Evolutionary conservation across 2,329 filamentous ascomycete genomes (phyloP).

Genomic region (Hypoxylon sp.): DNA sequence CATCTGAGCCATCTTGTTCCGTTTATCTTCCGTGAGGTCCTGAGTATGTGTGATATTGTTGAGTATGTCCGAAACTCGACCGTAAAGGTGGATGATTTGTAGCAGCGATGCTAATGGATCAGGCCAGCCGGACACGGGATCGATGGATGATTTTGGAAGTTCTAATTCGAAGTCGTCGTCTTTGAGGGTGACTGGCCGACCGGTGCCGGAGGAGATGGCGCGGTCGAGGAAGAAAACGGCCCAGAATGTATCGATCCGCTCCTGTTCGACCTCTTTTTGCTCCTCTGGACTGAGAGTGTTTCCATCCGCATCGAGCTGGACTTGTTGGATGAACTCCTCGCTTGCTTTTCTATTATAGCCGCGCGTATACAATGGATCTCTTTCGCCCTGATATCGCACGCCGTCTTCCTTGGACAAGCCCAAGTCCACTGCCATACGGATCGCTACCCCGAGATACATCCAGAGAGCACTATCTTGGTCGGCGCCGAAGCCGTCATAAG

Average conservation of each 20-base stretch:
- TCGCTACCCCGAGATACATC: conserved; percentile 93
- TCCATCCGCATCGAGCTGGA: conserved; percentile 58
- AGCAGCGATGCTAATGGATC: conserved; percentile 84
- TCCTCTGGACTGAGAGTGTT: conserved; percentile 62
- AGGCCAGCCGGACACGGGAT: conserved; percentile 75
- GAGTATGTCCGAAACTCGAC: conserved; percentile 83
- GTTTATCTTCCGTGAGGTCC: conserved; percentile 80
- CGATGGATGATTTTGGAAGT: conserved; percentile 66
- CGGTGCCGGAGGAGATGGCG: conserved; percentile 88
- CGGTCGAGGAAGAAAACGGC: conserved; percentile 89
- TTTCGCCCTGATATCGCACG: conserved; percentile 70
- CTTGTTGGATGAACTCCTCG: conserved; percentile 47
- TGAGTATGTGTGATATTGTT: conserved; percentile 82
- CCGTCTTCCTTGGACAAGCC: conserved; percentile 86
- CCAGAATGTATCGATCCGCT: conserved; percentile 90
- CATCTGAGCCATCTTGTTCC: conserved; percentile 79
- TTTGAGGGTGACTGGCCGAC: conserved; percentile 83
- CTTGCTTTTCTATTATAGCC: conserved; percentile 56
- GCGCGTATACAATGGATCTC: conserved; percentile 63
- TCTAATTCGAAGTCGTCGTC: conserved; percentile 88
- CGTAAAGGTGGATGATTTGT: conserved; percentile 87
- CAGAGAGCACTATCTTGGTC: conserved; percentile 90
- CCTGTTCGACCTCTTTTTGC: conserved; percentile 78
- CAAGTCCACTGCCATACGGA: conserved; percentile 84
- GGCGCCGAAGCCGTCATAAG: conserved; percentile 89